A percentile compares a stretch with the other conserved stretches of the same genome.
phyloP scores from a whole-genome alignment of 2,329 filamentous ascomycete genomes.

The Lachnellula occidentalis region DNA sequence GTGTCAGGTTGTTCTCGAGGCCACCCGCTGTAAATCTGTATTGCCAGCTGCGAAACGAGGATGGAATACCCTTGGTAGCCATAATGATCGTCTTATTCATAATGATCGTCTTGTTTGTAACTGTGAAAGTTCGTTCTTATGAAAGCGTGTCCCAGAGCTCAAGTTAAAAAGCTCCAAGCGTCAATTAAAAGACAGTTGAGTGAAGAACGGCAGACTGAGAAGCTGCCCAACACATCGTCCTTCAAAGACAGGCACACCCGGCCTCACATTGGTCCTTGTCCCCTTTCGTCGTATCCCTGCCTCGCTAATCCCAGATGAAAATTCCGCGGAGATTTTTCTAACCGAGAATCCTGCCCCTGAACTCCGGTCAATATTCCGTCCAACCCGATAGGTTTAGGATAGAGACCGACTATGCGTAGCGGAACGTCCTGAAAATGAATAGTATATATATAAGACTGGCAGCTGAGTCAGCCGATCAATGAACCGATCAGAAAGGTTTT shows the following conservation, averaged over 20 bases:
- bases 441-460: too few relatives aligned
- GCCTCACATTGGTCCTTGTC: neutral
- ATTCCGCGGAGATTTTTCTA: too few relatives aligned
- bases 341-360: too few relatives aligned
- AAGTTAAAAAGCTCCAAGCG: neutral
- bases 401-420: too few relatives aligned
- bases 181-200: neutral
- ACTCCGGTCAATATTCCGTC: too few relatives aligned
- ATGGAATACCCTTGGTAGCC: neutral
- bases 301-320: too few relatives aligned
- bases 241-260: neutral
- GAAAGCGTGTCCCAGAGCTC: neutral
- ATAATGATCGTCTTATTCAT: neutral
- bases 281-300: too few relatives aligned
- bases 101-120: neutral
- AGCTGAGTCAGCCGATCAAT: too few relatives aligned
- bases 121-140: neutral
- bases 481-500: too few relatives aligned
- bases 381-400: too few relatives aligned
- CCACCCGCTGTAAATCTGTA: constrained; percentile 6
- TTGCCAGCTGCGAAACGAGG: constrained; percentile 9
- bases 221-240: neutral
- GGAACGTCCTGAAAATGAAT: too few relatives aligned
- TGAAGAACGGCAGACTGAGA: neutral
- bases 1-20: constrained; percentile 9